Evolutionary conservation across 768 basidiomycete species (phyloP).

Genomic region (Lepiota brunneoincarnata): DNA sequence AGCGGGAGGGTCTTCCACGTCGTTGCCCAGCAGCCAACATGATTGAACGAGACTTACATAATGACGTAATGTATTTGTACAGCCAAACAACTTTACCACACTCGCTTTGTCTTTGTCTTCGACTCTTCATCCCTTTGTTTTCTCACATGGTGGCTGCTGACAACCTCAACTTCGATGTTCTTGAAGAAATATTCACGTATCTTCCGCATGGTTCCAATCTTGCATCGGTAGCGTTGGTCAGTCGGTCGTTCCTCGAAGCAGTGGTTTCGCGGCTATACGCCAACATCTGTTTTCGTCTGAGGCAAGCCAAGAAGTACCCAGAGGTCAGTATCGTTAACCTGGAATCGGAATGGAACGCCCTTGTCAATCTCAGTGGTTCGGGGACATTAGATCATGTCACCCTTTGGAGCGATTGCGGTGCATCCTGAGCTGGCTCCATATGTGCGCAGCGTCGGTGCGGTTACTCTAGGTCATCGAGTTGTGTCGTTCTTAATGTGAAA

Average conservation of each 20-base stretch:
- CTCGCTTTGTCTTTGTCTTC: constrained; percentile 13
- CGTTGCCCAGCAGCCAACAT: background rate
- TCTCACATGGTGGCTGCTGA: constrained; percentile 58
- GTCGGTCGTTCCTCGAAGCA: constrained; percentile 60
- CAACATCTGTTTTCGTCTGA: constrained; percentile 49
- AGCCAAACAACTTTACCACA: background rate
- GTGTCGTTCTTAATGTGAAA: background rate
- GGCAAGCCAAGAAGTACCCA: constrained; percentile 58
- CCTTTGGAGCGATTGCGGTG: constrained; percentile 55
- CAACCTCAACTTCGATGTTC: constrained; percentile 69
- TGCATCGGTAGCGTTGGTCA: constrained; percentile 60
- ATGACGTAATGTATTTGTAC: constrained; percentile 7
- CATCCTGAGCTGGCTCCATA: constrained; percentile 28
- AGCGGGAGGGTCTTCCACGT: background rate
- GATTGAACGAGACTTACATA: background rate
- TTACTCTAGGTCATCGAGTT: background rate
- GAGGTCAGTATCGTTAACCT: constrained; percentile 31
- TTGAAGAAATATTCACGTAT: constrained; percentile 61
- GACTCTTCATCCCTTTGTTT: background rate
- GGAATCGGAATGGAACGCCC: background rate
- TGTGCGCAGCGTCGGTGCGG: constrained; percentile 17
- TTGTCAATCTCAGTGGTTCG: constrained; percentile 11
- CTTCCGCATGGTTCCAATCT: constrained; percentile 53
- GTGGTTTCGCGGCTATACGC: constrained; percentile 64
- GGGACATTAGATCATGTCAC: constrained; percentile 44